Evolutionary conservation across 2,329 filamentous ascomycete species (phyloP).

Genomic region (Raffaelea deltoideospora): DNA sequence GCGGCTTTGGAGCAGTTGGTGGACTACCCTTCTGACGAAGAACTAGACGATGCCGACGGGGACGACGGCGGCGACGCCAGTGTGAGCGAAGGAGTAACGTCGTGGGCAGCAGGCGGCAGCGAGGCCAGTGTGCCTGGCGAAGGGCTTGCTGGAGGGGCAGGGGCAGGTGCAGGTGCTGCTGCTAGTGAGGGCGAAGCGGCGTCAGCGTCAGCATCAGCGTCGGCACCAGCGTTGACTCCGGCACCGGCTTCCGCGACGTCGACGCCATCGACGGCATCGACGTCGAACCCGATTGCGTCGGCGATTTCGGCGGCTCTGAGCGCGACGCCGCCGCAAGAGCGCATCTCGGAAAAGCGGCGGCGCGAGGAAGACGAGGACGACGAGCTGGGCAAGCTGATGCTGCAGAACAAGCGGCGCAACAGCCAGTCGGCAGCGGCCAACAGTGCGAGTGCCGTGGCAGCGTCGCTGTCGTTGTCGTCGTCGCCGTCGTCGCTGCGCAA

Average conservation of each 20-base stretch:
- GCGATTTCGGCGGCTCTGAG: background rate
- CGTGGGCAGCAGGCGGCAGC: background rate
- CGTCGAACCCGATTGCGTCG: slow-evolving; percentile 5
- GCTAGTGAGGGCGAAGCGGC: background rate
- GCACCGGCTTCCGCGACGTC: slow-evolving; percentile 12
- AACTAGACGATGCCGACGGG: slow-evolving; percentile 26
- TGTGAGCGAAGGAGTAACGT: background rate
- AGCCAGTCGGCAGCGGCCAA: slow-evolving; percentile 26
- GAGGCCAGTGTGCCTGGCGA: background rate
- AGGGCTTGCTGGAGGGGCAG: no score
- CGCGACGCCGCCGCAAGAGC: slow-evolving; percentile 43
- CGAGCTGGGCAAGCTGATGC: slow-evolving; percentile 69
- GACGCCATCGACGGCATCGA: slow-evolving; percentile 8
- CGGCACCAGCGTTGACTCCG: background rate
- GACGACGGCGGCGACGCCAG: background rate
- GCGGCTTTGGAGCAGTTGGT: slow-evolving; percentile 60
- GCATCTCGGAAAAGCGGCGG: slow-evolving; percentile 74
- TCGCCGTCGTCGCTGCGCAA: no score
- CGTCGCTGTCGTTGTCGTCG: slow-evolving; percentile 25
- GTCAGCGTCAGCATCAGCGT: background rate
- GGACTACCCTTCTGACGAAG: slow-evolving; percentile 85
- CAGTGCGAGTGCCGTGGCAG: slow-evolving; percentile 16
- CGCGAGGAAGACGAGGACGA: slow-evolving; percentile 91
- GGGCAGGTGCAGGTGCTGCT: no score
- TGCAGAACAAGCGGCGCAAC: slow-evolving; percentile 46